Evolutionary conservation across 768 basidiomycete genomes (phyloP).

Genomic region (Pisolithus albus): DNA sequence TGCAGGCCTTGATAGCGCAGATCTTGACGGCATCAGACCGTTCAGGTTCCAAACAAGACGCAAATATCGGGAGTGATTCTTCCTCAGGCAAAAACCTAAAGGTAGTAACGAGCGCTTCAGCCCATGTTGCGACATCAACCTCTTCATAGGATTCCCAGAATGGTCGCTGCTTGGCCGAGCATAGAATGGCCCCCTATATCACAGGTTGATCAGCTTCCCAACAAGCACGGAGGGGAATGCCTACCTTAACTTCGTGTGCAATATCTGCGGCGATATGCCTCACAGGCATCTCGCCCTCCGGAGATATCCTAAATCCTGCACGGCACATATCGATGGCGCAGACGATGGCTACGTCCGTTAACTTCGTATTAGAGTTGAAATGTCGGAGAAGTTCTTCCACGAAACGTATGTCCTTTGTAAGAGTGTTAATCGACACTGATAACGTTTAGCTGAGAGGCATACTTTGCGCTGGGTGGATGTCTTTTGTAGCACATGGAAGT

Average conservation of each 20-base stretch:
- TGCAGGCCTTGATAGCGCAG: constrained; percentile 64
- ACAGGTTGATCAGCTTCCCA: constrained; percentile 1
- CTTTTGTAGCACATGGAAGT: constrained; percentile 26
- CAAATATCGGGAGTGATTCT: constrained; percentile 55
- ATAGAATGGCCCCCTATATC: constrained; percentile 17
- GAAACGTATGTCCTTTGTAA: constrained; percentile 44
- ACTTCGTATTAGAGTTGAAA: constrained; percentile 46
- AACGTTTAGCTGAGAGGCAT: background rate
- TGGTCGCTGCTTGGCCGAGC: constrained; percentile 39
- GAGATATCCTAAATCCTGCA: constrained; percentile 50
- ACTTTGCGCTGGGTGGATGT: constrained; percentile 27
- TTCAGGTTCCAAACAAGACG: constrained; percentile 63
- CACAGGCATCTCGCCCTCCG: constrained; percentile 54
- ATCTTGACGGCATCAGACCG: constrained; percentile 78
- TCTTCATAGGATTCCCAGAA: constrained; percentile 71
- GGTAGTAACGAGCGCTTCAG: constrained; percentile 65
- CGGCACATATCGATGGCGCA: constrained; percentile 76
- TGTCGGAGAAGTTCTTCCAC: constrained; percentile 57
- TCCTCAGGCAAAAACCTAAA: constrained; percentile 64
- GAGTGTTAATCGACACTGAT: constrained; percentile 1
- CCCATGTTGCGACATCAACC: constrained; percentile 69
- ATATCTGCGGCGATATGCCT: constrained; percentile 63
- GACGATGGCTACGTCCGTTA: constrained; percentile 59
- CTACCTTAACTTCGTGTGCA: constrained; percentile 75
- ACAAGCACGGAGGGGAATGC: constrained; percentile 14